Conservation (phyloP, 169 alveolate genomes). For the Plasmodium berghei region DNA sequence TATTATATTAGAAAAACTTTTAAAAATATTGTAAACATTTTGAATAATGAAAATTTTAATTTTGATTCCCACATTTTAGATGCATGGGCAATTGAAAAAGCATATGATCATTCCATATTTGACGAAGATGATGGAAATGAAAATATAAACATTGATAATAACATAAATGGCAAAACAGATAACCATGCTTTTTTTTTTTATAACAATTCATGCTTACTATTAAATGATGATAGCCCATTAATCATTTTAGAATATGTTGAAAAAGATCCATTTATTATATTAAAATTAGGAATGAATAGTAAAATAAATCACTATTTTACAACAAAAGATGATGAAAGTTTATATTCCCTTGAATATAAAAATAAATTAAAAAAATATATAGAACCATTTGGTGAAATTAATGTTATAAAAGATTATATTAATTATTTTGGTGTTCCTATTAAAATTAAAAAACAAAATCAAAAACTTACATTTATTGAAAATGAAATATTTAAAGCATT, state of each 20-base stretch:
- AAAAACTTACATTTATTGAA: conserved; percentile 55
- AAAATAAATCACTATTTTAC: conserved; percentile 56
- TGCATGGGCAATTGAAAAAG: conserved; percentile 37
- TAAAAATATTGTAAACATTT: conserved; percentile 4
- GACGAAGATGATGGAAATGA: background rate
- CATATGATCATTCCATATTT: background rate
- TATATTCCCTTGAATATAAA: conserved; percentile 65
- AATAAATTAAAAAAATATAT: conserved; percentile 24
- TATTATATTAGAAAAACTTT: background rate
- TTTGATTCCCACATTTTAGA: conserved; percentile 3
- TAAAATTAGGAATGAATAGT: conserved; percentile 68
- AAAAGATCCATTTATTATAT: conserved; percentile 45
- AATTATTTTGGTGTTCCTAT: conserved; percentile 67
- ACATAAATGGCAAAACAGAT: conserved; percentile 8
- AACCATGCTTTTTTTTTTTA: conserved; percentile 1
- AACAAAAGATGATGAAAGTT: conserved; percentile 18
- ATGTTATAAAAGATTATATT: conserved; percentile 30
- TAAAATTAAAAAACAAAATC: conserved; percentile 30
- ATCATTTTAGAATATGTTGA: conserved; percentile 48
- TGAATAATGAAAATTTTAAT: conserved; percentile 7
- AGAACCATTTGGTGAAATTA: conserved; percentile 72
- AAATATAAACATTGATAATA: background rate
- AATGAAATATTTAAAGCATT: conserved; percentile 62
- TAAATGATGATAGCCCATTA: conserved; percentile 61
- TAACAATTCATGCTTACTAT: conserved; percentile 32